These are phyloP conservation scores for Venturia carpophila DNA, from an alignment of 2,329 filamentous ascomycete species.

Conservation along the genomic window DNA sequence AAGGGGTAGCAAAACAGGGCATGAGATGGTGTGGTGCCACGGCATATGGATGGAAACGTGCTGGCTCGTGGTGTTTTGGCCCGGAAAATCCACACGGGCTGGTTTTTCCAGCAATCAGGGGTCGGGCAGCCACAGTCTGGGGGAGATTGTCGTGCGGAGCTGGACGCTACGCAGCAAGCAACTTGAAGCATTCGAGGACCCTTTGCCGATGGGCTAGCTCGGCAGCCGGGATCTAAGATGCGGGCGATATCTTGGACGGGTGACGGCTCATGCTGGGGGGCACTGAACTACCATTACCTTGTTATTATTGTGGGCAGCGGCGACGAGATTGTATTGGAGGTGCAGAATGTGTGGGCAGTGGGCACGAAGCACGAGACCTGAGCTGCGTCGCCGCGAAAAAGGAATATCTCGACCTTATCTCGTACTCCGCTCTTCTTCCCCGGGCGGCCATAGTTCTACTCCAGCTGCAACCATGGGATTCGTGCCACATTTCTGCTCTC, in stretches of 20 bases:
- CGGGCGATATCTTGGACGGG: background rate
- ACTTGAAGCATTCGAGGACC: background rate
- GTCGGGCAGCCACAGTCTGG: background rate
- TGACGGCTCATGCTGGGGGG: background rate
- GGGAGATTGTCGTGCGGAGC: background rate
- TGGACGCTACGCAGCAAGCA: background rate
- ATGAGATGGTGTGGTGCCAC: background rate
- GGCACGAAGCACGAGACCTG: background rate
- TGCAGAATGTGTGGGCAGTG: background rate
- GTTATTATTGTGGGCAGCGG: background rate
- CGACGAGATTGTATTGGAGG: background rate
- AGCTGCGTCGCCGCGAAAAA: background rate
- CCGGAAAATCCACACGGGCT: background rate
- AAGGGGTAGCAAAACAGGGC: background rate
- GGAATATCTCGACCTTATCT: background rate
- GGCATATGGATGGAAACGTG: background rate
- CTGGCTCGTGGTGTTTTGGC: conserved; percentile 3
- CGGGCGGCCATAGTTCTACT: too few species aligned
- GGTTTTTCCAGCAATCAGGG: conserved; percentile 12
- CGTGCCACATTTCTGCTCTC: background rate
- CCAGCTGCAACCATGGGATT: background rate
- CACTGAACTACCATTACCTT: too few species aligned
- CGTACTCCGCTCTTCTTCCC: background rate
- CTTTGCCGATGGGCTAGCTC: background rate
- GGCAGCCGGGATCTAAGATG: background rate